These are phyloP conservation scores for Malania oleifera DNA, from an alignment of 164 flowering plant genomes.

Conservation along the genomic window DNA sequence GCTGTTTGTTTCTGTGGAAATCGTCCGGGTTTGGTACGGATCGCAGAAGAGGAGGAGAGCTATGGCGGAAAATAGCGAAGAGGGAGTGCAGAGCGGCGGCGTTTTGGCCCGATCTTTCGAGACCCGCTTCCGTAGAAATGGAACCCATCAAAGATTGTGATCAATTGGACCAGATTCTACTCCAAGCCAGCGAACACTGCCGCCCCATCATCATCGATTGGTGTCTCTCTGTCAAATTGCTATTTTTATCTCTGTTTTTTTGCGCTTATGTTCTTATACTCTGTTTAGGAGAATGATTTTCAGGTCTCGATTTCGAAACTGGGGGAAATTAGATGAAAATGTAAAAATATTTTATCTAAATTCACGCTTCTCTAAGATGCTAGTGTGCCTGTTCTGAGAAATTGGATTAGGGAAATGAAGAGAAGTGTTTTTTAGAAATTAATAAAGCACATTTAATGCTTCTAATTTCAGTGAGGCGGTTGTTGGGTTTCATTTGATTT, in stretches of 20 bases:
- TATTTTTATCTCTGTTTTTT: slow-evolving; percentile 1
- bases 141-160: slow-evolving; percentile 57
- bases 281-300: too few species aligned
- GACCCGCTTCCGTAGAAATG: slow-evolving; percentile 60
- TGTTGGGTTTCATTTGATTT: neutral
- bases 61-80: slow-evolving; percentile 16
- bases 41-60: slow-evolving; percentile 10
- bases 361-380: too few species aligned
- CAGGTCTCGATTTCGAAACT: too few species aligned
- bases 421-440: too few species aligned
- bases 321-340: too few species aligned
- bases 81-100: slow-evolving; percentile 38
- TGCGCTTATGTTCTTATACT: neutral
- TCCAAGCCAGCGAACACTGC: slow-evolving; percentile 43
- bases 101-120: slow-evolving; percentile 49
- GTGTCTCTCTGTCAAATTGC: slow-evolving; percentile 35
- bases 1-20: slow-evolving; percentile 18
- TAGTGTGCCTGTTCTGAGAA: too few species aligned
- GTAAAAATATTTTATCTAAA: too few species aligned
- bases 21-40: slow-evolving; percentile 21
- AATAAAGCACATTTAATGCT: neutral
- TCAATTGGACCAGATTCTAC: slow-evolving; percentile 61
- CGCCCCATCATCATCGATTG: slow-evolving; percentile 81
- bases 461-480: neutral
- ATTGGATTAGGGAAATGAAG: neutral